Conservation (phyloP, 495 filamentous ascomycete genomes). For the Cairneyella variabilis region DNA sequence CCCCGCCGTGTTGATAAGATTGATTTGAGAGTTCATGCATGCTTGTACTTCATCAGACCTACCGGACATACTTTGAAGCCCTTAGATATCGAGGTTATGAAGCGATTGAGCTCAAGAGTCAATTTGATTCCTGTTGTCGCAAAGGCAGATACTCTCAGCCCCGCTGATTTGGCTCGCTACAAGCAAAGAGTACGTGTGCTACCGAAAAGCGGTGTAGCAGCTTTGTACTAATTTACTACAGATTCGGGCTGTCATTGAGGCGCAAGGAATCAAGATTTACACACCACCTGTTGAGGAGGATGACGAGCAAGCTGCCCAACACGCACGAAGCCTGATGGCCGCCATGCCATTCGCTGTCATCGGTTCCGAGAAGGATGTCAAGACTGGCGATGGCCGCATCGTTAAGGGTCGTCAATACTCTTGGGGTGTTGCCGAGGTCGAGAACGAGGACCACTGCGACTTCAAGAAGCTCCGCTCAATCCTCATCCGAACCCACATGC, state of each 20-base stretch:
- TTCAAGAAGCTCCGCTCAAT: constrained; percentile 99
- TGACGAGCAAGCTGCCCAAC: constrained; percentile 90
- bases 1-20: constrained; percentile 97
- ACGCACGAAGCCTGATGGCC: constrained; percentile 87
- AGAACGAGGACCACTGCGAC: constrained; percentile 99
- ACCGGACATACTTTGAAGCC: constrained; percentile 98
- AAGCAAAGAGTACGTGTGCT: constrained; percentile 71
- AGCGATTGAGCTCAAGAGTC: constrained; percentile 92
- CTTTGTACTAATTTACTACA: constrained; percentile 32
- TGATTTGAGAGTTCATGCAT: constrained; percentile 96
- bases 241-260: constrained; percentile 93
- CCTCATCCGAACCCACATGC: constrained; percentile 99
- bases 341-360: constrained; percentile 99
- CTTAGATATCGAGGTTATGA: constrained; percentile 99
- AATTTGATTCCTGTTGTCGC: constrained; percentile 98
- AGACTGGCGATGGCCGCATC: constrained; percentile 89
- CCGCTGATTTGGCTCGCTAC: constrained; percentile 82
- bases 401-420: constrained; percentile 98
- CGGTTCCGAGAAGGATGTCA: constrained; percentile 98
- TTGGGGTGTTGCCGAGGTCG: constrained; percentile 98
- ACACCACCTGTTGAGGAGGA: constrained; percentile 96
- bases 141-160: constrained; percentile 97
- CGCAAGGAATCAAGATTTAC: constrained; percentile 99
- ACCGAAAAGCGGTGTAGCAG: not conserved
- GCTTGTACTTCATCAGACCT: constrained; percentile 97